Evolutionary conservation across 2,329 filamentous ascomycete genomes (phyloP).

Genomic region (Colletotrichum kahawae): DNA sequence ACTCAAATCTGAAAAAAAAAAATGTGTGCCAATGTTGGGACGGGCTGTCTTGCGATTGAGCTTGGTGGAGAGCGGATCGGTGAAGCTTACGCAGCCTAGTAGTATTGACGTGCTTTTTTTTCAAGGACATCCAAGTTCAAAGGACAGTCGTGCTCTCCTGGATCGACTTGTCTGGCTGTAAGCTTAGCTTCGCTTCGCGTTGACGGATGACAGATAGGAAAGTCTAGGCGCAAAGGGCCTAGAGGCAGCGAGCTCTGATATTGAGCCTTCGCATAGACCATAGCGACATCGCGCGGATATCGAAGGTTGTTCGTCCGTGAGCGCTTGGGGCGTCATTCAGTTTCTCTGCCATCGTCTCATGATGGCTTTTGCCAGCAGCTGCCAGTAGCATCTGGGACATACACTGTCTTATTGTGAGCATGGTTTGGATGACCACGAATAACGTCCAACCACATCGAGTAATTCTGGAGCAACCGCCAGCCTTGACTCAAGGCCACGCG

Average conservation of each 20-base stretch:
- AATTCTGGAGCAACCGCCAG: not conserved
- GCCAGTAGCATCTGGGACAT: constrained; percentile 3
- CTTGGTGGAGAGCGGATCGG: not conserved
- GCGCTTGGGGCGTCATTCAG: not conserved
- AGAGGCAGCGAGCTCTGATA: not conserved
- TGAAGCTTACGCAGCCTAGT: not conserved
- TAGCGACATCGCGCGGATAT: not conserved
- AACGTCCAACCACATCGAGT: not conserved
- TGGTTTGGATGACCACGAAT: not conserved
- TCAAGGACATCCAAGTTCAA: not conserved
- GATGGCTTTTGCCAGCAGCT: not conserved
- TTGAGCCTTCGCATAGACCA: not conserved
- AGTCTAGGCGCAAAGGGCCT: not conserved
- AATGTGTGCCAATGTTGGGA: not conserved
- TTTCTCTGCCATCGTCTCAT: constrained; percentile 1
- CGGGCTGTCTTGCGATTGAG: not conserved
- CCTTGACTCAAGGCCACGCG: not conserved
- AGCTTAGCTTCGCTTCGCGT: not conserved
- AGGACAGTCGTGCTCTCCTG: not conserved
- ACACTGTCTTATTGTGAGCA: not conserved
- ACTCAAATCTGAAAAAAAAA: not conserved
- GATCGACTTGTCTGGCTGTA: not conserved
- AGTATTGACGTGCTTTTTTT: not conserved
- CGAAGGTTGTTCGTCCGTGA: not conserved
- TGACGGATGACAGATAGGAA: not conserved